Evolutionary conservation across 2,329 filamentous ascomycete genomes (phyloP).

Genomic region (Juglanconis oblonga): DNA sequence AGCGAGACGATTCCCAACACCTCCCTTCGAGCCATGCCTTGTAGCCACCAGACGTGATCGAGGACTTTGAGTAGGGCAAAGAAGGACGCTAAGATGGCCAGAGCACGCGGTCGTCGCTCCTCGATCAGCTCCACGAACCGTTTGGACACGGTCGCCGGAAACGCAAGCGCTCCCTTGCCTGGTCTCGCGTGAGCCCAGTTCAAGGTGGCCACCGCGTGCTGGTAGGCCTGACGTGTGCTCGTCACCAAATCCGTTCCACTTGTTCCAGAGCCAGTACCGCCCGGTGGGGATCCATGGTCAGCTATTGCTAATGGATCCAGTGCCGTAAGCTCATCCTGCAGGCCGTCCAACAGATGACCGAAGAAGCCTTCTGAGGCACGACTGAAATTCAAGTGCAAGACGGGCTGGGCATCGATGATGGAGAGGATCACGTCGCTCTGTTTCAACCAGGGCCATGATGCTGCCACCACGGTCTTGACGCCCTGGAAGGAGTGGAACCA

Average conservation of each 20-base stretch:
- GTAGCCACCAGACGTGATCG: constrained; percentile 66
- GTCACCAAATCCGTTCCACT: constrained; percentile 24
- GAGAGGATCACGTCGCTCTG: constrained; percentile 54
- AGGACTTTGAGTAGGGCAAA: constrained; percentile 63
- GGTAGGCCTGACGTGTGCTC: constrained; percentile 53
- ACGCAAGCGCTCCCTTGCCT: constrained; percentile 56
- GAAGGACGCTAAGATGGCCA: constrained; percentile 64
- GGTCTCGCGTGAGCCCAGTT: constrained; percentile 65
- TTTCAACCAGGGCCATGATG: constrained; percentile 62
- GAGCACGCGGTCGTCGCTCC: constrained; percentile 56
- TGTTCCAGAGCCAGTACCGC: constrained; percentile 15
- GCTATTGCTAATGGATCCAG: constrained; percentile 22
- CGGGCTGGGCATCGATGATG: constrained; percentile 63
- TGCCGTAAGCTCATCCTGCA: constrained; percentile 52
- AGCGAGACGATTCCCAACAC: constrained; percentile 61
- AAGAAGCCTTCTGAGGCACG: constrained; percentile 56
- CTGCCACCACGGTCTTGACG: constrained; percentile 62
- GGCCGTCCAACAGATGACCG: constrained; percentile 54
- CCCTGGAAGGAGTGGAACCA: constrained; percentile 69
- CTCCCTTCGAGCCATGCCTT: constrained; percentile 63
- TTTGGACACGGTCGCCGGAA: constrained; percentile 62
- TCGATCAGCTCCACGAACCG: constrained; percentile 60
- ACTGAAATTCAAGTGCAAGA: constrained; percentile 58
- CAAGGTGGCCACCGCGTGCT: constrained; percentile 62
- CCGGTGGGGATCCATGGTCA: constrained; percentile 14